Conservation (phyloP, 208 protist species). For the Leptomonas seymouri region DNA sequence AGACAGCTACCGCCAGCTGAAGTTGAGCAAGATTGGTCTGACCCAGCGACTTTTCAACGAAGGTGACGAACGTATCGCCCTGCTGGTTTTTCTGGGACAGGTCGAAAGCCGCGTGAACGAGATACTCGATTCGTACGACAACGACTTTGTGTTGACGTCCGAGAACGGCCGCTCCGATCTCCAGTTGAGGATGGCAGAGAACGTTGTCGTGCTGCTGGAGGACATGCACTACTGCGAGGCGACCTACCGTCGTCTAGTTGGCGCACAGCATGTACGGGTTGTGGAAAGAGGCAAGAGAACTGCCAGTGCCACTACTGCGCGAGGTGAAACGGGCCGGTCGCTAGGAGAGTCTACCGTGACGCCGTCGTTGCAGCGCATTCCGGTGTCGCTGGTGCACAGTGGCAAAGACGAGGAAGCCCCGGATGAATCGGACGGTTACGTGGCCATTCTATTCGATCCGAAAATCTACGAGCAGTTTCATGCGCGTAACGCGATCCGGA, state of each 20-base stretch:
- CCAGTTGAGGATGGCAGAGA: slow-evolving; percentile 47
- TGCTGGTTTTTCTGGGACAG: slow-evolving; percentile 83
- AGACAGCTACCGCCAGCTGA: slow-evolving; percentile 77
- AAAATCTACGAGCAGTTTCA: slow-evolving; percentile 80
- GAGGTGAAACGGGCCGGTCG: background rate
- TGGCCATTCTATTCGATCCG: slow-evolving; percentile 73
- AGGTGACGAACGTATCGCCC: slow-evolving; percentile 74
- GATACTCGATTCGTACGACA: slow-evolving; percentile 78
- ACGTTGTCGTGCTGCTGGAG: slow-evolving; percentile 73
- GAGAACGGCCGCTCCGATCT: slow-evolving; percentile 37
- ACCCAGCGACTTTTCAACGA: slow-evolving; percentile 80
- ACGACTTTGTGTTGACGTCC: slow-evolving; percentile 59
- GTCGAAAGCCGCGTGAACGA: slow-evolving; percentile 88
- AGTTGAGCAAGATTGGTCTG: slow-evolving; percentile 72
- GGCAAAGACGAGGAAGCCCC: slow-evolving; percentile 43
- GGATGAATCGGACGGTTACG: slow-evolving; percentile 86
- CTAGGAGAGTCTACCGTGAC: background rate
- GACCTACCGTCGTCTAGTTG: slow-evolving; percentile 72
- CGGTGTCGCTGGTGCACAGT: slow-evolving; percentile 32
- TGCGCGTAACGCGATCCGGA: slow-evolving; percentile 37
- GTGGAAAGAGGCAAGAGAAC: slow-evolving; percentile 1
- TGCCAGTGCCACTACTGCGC: background rate
- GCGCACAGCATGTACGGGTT: background rate
- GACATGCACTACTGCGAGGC: slow-evolving; percentile 87
- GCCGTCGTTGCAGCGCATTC: slow-evolving; percentile 15